Evolutionary conservation across 352 stramenopile species (phyloP).

Genomic region (Peronospora tabacina): DNA sequence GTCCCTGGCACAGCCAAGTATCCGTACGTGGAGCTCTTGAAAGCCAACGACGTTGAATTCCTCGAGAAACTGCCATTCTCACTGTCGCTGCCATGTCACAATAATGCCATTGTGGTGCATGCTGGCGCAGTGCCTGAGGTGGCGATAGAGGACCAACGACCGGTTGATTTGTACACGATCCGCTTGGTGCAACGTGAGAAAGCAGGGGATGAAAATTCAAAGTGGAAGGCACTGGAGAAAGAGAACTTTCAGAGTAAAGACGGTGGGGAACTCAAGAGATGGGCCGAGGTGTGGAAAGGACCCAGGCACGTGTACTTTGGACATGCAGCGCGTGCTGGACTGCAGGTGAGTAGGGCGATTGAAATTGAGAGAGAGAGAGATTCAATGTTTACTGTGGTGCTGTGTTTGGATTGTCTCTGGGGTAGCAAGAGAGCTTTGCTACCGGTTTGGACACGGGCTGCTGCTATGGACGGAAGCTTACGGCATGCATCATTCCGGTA

Average conservation of each 20-base stretch:
- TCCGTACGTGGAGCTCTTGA: slow-evolving; percentile 54
- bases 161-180: slow-evolving; percentile 91
- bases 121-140: slow-evolving; percentile 58
- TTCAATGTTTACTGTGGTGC: slow-evolving; percentile 1
- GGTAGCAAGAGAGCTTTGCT: slow-evolving; percentile 76
- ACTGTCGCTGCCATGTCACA: slow-evolving; percentile 48
- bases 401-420: background rate
- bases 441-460: slow-evolving; percentile 89
- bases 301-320: slow-evolving; percentile 86
- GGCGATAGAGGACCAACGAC: slow-evolving; percentile 75
- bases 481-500: slow-evolving; percentile 83
- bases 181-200: slow-evolving; percentile 44
- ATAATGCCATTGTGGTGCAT: slow-evolving; percentile 55
- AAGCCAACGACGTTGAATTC: slow-evolving; percentile 50
- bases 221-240: slow-evolving; percentile 31
- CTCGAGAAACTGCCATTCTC: slow-evolving; percentile 76
- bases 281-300: slow-evolving; percentile 77
- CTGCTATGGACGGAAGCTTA: slow-evolving; percentile 84
- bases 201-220: slow-evolving; percentile 18
- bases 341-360: slow-evolving; percentile 46
- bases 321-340: slow-evolving; percentile 78
- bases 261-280: slow-evolving; percentile 30
- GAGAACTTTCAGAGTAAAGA: slow-evolving; percentile 22
- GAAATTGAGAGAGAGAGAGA: background rate
- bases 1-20: slow-evolving; percentile 37